phyloP scores from a whole-genome alignment of 2,329 filamentous ascomycete species.

The Neonectria hederae region DNA sequence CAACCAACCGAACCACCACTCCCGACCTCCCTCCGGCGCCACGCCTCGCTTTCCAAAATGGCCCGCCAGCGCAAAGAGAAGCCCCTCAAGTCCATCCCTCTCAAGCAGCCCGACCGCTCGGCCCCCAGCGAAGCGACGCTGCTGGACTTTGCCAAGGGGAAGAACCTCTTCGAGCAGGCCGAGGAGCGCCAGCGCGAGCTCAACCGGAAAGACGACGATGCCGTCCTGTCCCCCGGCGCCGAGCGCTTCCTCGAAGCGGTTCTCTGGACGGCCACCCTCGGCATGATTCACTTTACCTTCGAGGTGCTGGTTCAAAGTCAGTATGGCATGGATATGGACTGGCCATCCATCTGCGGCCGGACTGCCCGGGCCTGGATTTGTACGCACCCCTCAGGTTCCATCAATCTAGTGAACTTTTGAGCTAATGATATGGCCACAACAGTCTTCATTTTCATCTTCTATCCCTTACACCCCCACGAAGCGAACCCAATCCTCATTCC shows the following conservation, averaged over 20 bases:
- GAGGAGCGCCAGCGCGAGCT: constrained; percentile 50
- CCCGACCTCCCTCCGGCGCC: constrained; percentile 21
- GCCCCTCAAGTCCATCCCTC: constrained; percentile 63
- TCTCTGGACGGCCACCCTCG: constrained; percentile 69
- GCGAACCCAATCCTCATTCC: constrained; percentile 61
- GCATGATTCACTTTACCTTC: constrained; percentile 79
- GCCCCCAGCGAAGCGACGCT: constrained; percentile 71
- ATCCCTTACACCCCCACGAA: constrained; percentile 64
- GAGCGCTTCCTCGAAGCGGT: constrained; percentile 65
- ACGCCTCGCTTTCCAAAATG: constrained; percentile 48
- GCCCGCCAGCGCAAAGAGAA: constrained; percentile 61
- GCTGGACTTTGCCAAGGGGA: constrained; percentile 75
- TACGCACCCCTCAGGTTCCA: constrained; percentile 46
- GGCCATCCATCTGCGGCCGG: constrained; percentile 63
- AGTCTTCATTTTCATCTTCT: constrained; percentile 67
- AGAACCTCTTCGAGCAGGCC: constrained; percentile 64
- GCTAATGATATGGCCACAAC: constrained; percentile 8
- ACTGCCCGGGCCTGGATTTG: constrained; percentile 63
- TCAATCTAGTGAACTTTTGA: neutral
- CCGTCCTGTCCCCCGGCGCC: constrained; percentile 54
- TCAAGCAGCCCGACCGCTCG: constrained; percentile 75
- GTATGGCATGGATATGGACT: constrained; percentile 74
- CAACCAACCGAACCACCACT: constrained; percentile 7
- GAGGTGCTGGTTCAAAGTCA: constrained; percentile 83
- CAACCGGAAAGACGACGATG: constrained; percentile 42